phyloP scores from a whole-genome alignment of 2,329 filamentous ascomycete genomes.

The Bipolaris gigantea region DNA sequence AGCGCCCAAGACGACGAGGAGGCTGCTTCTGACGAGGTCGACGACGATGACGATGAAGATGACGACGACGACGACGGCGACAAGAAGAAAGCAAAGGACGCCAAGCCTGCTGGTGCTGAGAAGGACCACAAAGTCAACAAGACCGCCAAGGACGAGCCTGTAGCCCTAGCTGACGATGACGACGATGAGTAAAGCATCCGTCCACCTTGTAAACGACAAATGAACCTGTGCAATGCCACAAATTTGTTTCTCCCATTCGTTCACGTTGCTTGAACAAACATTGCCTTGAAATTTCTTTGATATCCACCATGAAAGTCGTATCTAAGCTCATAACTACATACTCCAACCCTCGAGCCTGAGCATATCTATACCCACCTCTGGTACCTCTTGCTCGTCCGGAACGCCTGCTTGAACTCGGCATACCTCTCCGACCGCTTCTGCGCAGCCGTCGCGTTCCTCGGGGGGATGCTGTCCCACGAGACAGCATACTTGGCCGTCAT shows the following conservation, averaged over 20 bases:
- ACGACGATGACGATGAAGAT: conserved; percentile 40
- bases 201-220: background rate
- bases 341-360: too few species aligned
- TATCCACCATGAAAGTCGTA: background rate
- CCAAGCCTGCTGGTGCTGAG: conserved; percentile 42
- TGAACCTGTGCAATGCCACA: background rate
- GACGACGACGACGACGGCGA: conserved; percentile 40
- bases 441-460: conserved; percentile 27
- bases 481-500: conserved; percentile 41
- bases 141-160: conserved; percentile 31
- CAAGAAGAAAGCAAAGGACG: conserved; percentile 41
- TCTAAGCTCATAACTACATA: background rate
- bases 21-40: conserved; percentile 27
- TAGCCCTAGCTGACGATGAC: conserved; percentile 38
- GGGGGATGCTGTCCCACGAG: conserved; percentile 37
- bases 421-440: conserved; percentile 26
- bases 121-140: conserved; percentile 41
- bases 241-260: background rate
- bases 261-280: background rate
- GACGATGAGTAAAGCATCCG: conserved; percentile 26
- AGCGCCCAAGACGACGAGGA: conserved; percentile 9
- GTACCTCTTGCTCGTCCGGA: conserved; percentile 26
- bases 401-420: conserved; percentile 21
- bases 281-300: background rate
- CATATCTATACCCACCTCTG: conserved; percentile 23